phyloP scores from a whole-genome alignment of 257 asterid genomes.

The Fraxinus anomala region DNA sequence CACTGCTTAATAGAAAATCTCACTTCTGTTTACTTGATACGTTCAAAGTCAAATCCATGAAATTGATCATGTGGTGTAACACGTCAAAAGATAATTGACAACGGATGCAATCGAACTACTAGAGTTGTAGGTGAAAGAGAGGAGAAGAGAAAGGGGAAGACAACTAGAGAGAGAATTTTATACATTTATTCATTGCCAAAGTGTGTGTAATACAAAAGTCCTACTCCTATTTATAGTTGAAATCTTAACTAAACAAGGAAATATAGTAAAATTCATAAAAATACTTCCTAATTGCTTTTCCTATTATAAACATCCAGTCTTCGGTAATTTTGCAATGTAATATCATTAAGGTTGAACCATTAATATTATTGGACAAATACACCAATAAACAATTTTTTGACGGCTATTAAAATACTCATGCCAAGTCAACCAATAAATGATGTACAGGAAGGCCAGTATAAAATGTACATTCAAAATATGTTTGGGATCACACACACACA shows the following conservation, averaged over 20 bases:
- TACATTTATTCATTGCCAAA: not conserved
- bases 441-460: not conserved
- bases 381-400: constrained; percentile 9
- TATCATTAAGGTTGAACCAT: not conserved
- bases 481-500: not conserved
- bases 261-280: not conserved
- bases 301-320: not conserved
- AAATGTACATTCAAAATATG: constrained; percentile 1
- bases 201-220: not conserved
- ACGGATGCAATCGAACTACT: not conserved
- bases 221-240: not conserved
- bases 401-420: constrained; percentile 14
- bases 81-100: not conserved
- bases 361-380: not conserved
- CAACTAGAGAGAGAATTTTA: not conserved
- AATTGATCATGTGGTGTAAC: not conserved
- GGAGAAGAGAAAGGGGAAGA: not conserved
- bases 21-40: not conserved
- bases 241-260: not conserved
- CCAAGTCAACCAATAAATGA: constrained; percentile 17
- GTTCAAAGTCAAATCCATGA: not conserved
- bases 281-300: not conserved
- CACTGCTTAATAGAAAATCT: not conserved
- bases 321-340: not conserved
- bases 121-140: not conserved